Conservation (phyloP, 1,284 basidiomycete species). For the Cutaneotrichosporon curvatum region DNA sequence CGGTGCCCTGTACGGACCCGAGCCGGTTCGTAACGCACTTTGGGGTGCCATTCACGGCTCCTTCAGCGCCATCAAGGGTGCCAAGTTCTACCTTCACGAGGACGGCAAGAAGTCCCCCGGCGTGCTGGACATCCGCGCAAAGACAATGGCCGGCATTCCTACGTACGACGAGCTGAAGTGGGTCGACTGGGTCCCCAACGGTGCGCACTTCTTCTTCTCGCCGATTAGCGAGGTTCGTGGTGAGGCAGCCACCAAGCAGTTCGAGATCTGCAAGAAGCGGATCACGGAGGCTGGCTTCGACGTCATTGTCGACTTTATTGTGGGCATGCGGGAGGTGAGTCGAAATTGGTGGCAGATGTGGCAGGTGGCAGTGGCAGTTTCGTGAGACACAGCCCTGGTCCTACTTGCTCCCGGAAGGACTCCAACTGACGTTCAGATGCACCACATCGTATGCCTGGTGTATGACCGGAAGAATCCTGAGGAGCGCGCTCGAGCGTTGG, state of each 20-base stretch:
- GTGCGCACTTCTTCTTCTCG: conserved; percentile 13
- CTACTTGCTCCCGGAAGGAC: no score
- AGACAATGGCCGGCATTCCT: conserved; percentile 7
- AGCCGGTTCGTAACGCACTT: conserved; percentile 4
- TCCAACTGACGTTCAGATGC: background rate
- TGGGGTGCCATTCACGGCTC: conserved; percentile 5
- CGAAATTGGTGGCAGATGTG: no score
- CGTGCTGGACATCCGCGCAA: conserved; percentile 7
- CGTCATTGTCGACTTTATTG: conserved; percentile 9
- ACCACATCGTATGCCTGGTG: conserved; percentile 16
- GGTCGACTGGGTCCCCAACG: conserved; percentile 10
- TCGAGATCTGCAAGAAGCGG: conserved; percentile 4
- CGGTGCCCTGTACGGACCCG: conserved; percentile 8
- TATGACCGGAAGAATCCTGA: conserved; percentile 26
- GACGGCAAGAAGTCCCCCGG: conserved; percentile 2
- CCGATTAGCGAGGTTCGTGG: conserved; percentile 7
- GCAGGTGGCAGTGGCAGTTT: no score
- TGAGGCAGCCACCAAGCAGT: conserved; percentile 3
- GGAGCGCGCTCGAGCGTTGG: conserved; percentile 17
- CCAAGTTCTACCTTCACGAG: conserved; percentile 9
- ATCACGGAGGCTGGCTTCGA: conserved; percentile 6
- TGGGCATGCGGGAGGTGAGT: conserved; percentile 7
- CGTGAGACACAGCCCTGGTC: no score
- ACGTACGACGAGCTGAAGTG: conserved; percentile 11
- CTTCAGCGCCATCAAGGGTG: conserved; percentile 5